phyloP scores from a whole-genome alignment of 192 early-diverging fungal species.

The Coemansia umbellata region DNA sequence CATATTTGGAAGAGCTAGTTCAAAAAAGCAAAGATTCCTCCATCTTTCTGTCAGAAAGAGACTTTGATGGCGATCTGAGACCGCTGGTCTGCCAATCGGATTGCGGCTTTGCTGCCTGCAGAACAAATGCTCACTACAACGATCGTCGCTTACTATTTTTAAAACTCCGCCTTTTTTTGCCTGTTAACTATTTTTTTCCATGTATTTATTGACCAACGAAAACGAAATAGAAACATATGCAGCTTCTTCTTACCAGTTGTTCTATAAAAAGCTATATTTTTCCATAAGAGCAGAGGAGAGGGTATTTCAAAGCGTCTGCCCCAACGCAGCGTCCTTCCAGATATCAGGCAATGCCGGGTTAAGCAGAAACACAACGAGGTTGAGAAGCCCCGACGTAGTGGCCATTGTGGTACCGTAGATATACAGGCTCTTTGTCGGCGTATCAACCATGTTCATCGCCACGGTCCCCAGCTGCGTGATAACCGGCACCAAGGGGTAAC shows the following conservation, averaged over 20 bases:
- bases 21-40: too few species aligned
- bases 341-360: constrained; percentile 49
- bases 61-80: too few species aligned
- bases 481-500: constrained; percentile 42
- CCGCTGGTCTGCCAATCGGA: too few species aligned
- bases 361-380: constrained; percentile 41
- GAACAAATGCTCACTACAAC: too few species aligned
- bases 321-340: constrained; percentile 17
- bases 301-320: constrained; percentile 12
- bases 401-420: constrained; percentile 37
- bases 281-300: neutral
- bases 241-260: neutral
- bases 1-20: too few species aligned
- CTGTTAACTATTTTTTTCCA: too few species aligned
- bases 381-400: constrained; percentile 26
- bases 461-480: constrained; percentile 43
- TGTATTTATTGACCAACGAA: too few species aligned
- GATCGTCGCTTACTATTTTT: too few species aligned
- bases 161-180: too few species aligned
- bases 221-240: neutral
- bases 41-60: too few species aligned
- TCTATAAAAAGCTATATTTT: neutral
- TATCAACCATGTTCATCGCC: constrained; percentile 28
- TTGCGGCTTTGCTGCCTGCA: too few species aligned
- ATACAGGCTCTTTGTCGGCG: constrained; percentile 17